phyloP scores from a whole-genome alignment of 1,284 basidiomycete species.

The Cryptococcus amylolentus region DNA sequence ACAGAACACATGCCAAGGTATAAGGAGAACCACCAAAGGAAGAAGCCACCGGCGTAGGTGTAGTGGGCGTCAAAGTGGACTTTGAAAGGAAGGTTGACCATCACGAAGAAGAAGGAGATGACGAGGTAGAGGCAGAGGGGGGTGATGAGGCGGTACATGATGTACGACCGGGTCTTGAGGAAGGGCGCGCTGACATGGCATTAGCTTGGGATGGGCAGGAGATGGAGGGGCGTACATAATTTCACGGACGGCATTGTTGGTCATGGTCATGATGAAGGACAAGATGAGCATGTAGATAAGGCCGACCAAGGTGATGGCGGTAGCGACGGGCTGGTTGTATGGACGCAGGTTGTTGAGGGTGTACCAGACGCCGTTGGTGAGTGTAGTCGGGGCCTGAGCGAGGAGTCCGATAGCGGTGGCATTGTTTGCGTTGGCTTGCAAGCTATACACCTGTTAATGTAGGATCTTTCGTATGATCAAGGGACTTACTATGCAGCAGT shows the following conservation, averaged over 20 bases:
- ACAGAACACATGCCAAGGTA: constrained; percentile 52
- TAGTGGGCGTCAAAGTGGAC: constrained; percentile 49
- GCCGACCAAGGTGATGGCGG: constrained; percentile 67
- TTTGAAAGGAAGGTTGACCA: constrained; percentile 64
- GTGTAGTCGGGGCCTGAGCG: constrained; percentile 58
- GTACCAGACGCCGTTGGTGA: constrained; percentile 57
- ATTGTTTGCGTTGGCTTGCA: constrained; percentile 43
- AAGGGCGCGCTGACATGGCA: constrained; percentile 39
- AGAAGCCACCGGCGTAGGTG: constrained; percentile 58
- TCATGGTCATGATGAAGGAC: constrained; percentile 49
- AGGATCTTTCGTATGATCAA: not conserved
- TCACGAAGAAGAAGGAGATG: constrained; percentile 62
- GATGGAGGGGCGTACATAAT: constrained; percentile 32
- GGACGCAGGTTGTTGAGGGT: constrained; percentile 60
- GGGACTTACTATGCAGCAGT: constrained; percentile 32
- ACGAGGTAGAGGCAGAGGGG: constrained; percentile 60
- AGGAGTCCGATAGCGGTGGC: constrained; percentile 54
- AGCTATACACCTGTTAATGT: constrained; percentile 7
- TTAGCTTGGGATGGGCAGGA: not conserved
- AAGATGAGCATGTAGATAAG: constrained; percentile 65
- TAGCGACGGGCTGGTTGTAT: constrained; percentile 64
- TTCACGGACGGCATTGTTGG: constrained; percentile 50
- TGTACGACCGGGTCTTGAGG: constrained; percentile 57
- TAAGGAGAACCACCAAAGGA: constrained; percentile 71
- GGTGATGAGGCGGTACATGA: constrained; percentile 57